phyloP scores from a whole-genome alignment of 2,329 filamentous ascomycete species.

The Ceratocystiopsis brevicomis region DNA sequence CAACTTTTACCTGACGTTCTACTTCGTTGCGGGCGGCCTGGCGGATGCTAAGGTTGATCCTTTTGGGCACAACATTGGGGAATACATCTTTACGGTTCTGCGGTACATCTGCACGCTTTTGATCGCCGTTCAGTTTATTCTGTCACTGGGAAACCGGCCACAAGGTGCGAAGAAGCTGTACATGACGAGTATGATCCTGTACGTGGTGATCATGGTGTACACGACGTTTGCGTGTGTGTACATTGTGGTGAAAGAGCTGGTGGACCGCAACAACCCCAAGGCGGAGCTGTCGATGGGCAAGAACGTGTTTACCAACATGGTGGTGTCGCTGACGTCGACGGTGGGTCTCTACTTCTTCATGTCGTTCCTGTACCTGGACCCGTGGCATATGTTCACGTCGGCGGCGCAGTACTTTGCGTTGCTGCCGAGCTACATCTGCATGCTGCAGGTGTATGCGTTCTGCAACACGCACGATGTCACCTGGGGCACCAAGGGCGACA shows the following conservation, averaged over 20 bases:
- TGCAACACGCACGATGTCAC: slow-evolving; percentile 97
- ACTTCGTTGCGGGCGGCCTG: slow-evolving; percentile 86
- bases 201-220: slow-evolving; percentile 86
- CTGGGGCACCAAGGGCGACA: slow-evolving; percentile 82
- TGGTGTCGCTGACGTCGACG: slow-evolving; percentile 76
- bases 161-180: slow-evolving; percentile 91
- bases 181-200: slow-evolving; percentile 71
- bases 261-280: slow-evolving; percentile 18
- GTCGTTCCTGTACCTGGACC: slow-evolving; percentile 90
- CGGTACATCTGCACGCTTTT: slow-evolving; percentile 73
- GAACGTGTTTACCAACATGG: slow-evolving; percentile 87
- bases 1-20: slow-evolving; percentile 98
- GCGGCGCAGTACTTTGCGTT: slow-evolving; percentile 83
- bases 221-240: slow-evolving; percentile 78
- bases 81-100: slow-evolving; percentile 69
- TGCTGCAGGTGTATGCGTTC: slow-evolving; percentile 92
- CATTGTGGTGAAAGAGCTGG: slow-evolving; percentile 71
- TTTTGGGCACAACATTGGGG: slow-evolving; percentile 72
- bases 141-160: slow-evolving; percentile 87
- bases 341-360: slow-evolving; percentile 90
- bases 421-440: slow-evolving; percentile 87
- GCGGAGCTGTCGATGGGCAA: slow-evolving; percentile 39
- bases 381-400: slow-evolving; percentile 97
- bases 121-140: slow-evolving; percentile 87
- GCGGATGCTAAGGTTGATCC: slow-evolving; percentile 66